phyloP scores from a whole-genome alignment of 768 basidiomycete genomes.

The Boletus eberwhitei region DNA sequence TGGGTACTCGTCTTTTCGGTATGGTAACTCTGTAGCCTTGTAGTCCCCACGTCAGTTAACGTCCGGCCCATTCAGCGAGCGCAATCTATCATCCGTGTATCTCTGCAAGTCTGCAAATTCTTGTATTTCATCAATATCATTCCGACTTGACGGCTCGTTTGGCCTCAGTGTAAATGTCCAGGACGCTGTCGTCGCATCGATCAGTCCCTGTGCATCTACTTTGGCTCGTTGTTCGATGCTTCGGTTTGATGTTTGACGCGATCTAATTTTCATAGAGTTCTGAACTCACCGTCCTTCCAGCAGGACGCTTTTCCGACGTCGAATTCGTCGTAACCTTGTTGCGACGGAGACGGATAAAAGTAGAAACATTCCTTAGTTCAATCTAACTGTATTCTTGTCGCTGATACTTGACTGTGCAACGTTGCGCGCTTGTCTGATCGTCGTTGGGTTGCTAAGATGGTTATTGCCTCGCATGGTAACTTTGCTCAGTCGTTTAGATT shows the following conservation, averaged over 20 bases:
- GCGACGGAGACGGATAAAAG: slow-evolving; percentile 1
- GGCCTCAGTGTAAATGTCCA: not conserved
- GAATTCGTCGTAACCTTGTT: not conserved
- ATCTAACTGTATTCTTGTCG: slow-evolving; percentile 12
- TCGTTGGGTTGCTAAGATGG: slow-evolving; percentile 9
- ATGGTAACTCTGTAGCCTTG: slow-evolving; percentile 4
- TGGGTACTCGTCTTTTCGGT: slow-evolving; percentile 8
- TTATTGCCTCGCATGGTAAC: not conserved
- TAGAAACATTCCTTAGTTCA: slow-evolving; percentile 6
- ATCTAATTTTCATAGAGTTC: slow-evolving; percentile 2
- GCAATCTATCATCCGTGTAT: slow-evolving; percentile 10
- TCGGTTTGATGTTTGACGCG: slow-evolving; percentile 1
- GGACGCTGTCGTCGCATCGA: slow-evolving; percentile 4
- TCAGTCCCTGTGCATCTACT: slow-evolving; percentile 15
- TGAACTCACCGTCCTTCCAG: not conserved
- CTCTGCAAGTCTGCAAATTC: slow-evolving; percentile 9
- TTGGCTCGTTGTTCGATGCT: not conserved
- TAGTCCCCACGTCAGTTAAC: slow-evolving; percentile 12
- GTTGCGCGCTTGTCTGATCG: not conserved
- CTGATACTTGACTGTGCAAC: not conserved
- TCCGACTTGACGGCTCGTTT: slow-evolving; percentile 2
- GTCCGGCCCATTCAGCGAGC: slow-evolving; percentile 12
- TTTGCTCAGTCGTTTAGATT: too few relatives aligned
- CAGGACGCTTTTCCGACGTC: not conserved
- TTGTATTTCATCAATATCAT: slow-evolving; percentile 15